phyloP scores from a whole-genome alignment of 176 grass and related monocot genomes.

The Phoenix roebelenii region DNA sequence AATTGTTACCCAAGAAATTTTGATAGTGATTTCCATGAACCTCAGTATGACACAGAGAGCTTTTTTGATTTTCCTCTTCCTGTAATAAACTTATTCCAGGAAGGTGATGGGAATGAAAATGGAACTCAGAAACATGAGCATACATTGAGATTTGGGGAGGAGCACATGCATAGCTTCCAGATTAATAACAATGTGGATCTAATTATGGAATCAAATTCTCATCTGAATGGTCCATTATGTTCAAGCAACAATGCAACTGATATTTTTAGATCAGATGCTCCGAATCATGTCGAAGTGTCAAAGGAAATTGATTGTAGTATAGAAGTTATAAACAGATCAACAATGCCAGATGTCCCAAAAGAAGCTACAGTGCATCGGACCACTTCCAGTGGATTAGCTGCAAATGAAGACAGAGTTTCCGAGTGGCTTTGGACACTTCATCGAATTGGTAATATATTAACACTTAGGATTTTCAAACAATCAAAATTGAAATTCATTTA shows the following conservation, averaged over 20 bases:
- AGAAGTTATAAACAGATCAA: slow-evolving; percentile 52
- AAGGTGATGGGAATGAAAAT: slow-evolving; percentile 29
- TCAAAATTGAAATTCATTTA: no score
- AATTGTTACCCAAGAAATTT: slow-evolving; percentile 51
- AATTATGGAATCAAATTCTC: slow-evolving; percentile 72
- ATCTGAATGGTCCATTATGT: slow-evolving; percentile 32
- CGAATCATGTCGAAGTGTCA: slow-evolving; percentile 46
- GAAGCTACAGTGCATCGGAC: slow-evolving; percentile 41
- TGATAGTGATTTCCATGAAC: slow-evolving; percentile 54
- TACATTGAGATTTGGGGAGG: slow-evolving; percentile 32
- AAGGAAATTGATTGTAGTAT: slow-evolving; percentile 34
- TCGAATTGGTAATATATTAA: slow-evolving; percentile 55
- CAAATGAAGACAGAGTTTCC: slow-evolving; percentile 64
- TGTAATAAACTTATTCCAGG: slow-evolving; percentile 51
- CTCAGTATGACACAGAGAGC: slow-evolving; percentile 61
- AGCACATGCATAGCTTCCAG: slow-evolving; percentile 80
- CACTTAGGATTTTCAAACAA: neutral
- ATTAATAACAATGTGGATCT: slow-evolving; percentile 96
- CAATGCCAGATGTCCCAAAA: slow-evolving; percentile 57
- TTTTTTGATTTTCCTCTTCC: slow-evolving; percentile 54
- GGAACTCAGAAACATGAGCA: slow-evolving; percentile 37
- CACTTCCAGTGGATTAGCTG: slow-evolving; percentile 27
- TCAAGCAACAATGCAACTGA: slow-evolving; percentile 47
- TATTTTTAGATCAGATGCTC: slow-evolving; percentile 36
- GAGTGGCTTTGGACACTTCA: slow-evolving; percentile 98